Evolutionary conservation across 2,329 filamentous ascomycete genomes (phyloP), one percentile per base, ranked within the genome.

Genomic region (Chalaropsis ovoidea): DNA sequence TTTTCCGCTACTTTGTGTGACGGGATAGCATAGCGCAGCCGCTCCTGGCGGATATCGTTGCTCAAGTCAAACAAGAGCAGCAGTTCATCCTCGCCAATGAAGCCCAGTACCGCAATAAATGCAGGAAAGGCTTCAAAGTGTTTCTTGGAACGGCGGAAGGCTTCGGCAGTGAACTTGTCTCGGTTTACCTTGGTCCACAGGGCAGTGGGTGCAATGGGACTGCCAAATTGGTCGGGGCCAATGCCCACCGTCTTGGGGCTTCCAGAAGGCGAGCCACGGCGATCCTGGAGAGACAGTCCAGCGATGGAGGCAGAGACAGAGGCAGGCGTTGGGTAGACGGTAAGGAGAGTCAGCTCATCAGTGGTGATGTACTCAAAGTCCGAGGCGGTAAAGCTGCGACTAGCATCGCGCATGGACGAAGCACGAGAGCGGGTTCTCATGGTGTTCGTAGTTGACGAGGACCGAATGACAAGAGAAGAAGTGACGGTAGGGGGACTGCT

Each of bases 51-150:
- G 39, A 65, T 65, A 7, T 58, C 17, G 58, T 65, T 62, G 47
- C 62, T 65, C 35, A 62, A n/a, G 15, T 64, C 56, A 17, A 49
- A 45, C 1, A 65, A 45, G 2, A 11, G n/a, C 31, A 64, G 74
- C 47, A 87, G 79, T 54, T 86, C 72, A 13, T 81, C 78, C 0
- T 76, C 77, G 1, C 75, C 75, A 2, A 86, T 75, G 15, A 79
- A 75, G 3, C 84, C 84, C 0, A 86, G 76, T 3, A 86, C 74
- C 13, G 83, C 84, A 2, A 86, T 82, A 67, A 82, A 86, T 1
- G 81, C 78, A 0, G 82, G 82, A 0, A 81, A 77, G 10, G 83
- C 83, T 71, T 86, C 83, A 69, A 84, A 86, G 10, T 83, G 79
- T 24, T 83, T 77, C 13, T 81, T 78, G 3, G 82, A 81, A 52